Base-by-base conservation (phyloP, 805 yeast species). In the Teunomyces cretensis region DNA sequence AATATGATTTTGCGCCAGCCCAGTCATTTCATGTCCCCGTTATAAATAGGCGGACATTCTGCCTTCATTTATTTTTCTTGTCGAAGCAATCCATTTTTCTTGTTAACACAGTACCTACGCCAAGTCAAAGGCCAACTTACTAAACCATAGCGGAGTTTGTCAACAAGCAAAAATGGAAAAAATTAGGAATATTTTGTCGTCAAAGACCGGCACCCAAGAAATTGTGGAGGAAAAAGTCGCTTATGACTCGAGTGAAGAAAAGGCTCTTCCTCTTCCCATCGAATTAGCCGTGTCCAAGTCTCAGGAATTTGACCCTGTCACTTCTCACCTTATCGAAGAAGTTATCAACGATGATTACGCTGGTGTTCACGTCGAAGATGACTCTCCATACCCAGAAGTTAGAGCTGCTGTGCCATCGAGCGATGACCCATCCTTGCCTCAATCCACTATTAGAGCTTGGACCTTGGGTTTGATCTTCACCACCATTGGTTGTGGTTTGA, bases 331-430 rank as follows among this genome's bases (percentile, higher is more conserved):
- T 37, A 52, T 48, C 6, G 41, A 58, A 39, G 63, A 54, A 5
- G 49, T 61, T 24, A 33, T 54, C 26, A 57, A 53, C 7, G 70
- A 65, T 47, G 74, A 66, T 24, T 70, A 68, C 43, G 68, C 71
- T 40, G 78, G 76, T 16, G 67, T 70, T 27, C 53, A 63, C 26
- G 67, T 69, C 58, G 64, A 75, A 52, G 70, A 60, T 35, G 59
- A 71, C 52, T 77, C 82, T 15, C 86, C 86, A 8, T 83, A 82
- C 57, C 80, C 85, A 1, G 88, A 83, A 61, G 87, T 83, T 15
- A 73, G 88, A 60, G 78, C 86, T 22, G 76, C 83, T 16, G 80
- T 80, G 30, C 76, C 81, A 6, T 70, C 77, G 8, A 58, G 64
- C 8, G 84, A 79, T 56, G 83, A 80, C 58, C 73, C 76, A 1